A percentile compares a stretch with the other conserved stretches of the same genome.
These are phyloP conservation scores for Ophiostoma tasmaniense DNA, from an alignment of 2,329 filamentous ascomycete genomes.

Conservation along the genomic window DNA sequence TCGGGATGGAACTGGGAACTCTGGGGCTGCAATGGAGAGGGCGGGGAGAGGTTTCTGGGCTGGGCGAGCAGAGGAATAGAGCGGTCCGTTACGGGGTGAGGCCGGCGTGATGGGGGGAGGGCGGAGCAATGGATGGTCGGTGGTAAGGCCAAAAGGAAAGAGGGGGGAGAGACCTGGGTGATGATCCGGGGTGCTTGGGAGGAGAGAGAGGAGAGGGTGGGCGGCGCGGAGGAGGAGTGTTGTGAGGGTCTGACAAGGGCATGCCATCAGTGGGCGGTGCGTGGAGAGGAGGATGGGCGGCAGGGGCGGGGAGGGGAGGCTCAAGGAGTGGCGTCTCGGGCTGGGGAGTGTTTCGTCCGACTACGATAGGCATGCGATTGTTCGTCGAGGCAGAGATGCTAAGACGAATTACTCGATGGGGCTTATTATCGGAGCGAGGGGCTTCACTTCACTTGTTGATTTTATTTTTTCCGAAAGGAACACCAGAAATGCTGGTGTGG, in stretches of 20 bases:
- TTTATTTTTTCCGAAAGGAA: neutral
- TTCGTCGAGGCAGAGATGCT: slow-evolving; percentile 35
- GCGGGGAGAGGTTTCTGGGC: slow-evolving; percentile 11
- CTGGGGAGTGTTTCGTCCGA: slow-evolving; percentile 74
- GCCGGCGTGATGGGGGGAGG: neutral
- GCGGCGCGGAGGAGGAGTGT: slow-evolving; percentile 5
- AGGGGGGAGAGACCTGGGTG: neutral
- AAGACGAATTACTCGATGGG: slow-evolving; percentile 93
- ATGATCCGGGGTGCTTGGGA: neutral
- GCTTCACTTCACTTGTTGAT: slow-evolving; percentile 26
- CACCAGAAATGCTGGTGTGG: neutral
- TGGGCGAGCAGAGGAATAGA: slow-evolving; percentile 3
- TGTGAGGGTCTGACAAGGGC: neutral
- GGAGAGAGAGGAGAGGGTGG: slow-evolving; percentile 1
- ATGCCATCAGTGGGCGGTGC: neutral
- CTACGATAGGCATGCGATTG: slow-evolving; percentile 98
- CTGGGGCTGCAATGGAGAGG: slow-evolving; percentile 15
- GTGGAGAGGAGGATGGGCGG: neutral
- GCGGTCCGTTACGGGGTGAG: neutral
- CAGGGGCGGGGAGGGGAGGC: neutral
- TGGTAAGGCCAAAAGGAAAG: neutral
- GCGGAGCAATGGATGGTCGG: neutral
- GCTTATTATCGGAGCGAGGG: slow-evolving; percentile 99
- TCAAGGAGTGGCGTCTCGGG: slow-evolving; percentile 26
- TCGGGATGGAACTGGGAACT: slow-evolving; percentile 9